Conservation (phyloP, 2,329 filamentous ascomycete species). For the Claviceps sp. region DNA sequence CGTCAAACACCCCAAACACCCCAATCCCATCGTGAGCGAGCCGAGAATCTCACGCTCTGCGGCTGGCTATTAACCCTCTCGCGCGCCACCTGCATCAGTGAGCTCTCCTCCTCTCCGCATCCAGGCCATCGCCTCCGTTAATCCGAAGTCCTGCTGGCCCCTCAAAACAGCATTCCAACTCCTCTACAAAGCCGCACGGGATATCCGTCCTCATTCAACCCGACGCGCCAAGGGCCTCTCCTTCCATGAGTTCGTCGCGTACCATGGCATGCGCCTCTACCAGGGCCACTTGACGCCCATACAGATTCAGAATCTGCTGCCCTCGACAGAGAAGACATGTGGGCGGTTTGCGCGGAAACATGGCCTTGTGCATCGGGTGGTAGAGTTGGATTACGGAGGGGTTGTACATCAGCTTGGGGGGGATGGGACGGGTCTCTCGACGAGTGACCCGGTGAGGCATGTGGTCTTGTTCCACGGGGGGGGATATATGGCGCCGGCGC, state of each 20-base stretch:
- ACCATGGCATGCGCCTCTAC: conserved; percentile 2
- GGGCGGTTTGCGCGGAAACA: conserved; percentile 1
- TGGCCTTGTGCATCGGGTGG: background rate
- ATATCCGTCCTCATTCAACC: background rate
- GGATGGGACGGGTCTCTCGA: no score
- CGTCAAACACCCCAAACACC: no score
- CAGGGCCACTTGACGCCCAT: conserved; percentile 1
- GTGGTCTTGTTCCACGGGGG: conserved; percentile 4
- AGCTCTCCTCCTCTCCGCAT: background rate
- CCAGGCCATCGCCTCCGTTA: no score
- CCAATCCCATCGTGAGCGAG: background rate
- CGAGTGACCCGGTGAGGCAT: background rate
- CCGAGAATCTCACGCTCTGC: conserved; percentile 1
- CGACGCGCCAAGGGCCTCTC: background rate
- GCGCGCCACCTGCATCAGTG: conserved; percentile 2
- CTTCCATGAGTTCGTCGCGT: background rate
- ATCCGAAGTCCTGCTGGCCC: background rate
- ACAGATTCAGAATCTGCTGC: conserved; percentile 2
- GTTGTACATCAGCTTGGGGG: conserved; percentile 1
- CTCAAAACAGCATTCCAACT: background rate
- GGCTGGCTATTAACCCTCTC: conserved; percentile 1
- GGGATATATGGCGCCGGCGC: conserved; percentile 2
- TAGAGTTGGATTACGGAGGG: conserved; percentile 1
- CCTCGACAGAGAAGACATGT: conserved; percentile 1
- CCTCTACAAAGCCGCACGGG: background rate